Base-by-base conservation (phyloP, 352 stramenopile genomes). In the Elongisporangium anandrum region DNA sequence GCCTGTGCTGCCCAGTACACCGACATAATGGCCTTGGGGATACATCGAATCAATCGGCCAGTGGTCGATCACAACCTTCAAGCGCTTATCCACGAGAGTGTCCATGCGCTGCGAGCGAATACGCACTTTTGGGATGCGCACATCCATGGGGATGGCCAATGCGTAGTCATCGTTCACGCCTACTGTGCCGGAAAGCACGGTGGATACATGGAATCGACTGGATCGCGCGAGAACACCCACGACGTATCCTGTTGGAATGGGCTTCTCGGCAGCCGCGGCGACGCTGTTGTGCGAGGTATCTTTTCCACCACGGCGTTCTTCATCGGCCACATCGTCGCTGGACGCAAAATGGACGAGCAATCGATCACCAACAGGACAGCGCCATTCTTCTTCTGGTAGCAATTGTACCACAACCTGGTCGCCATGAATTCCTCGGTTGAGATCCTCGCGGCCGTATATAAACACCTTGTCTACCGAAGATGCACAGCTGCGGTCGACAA, bases 381-480 rank as follows among this genome's bases (percentile, higher is more conserved):
- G 66, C 93, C 93, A 98, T 29, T 90, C 62, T 9, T 68, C 59
- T 24, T 94, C 69, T 0, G 87, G 73, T 41, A 99, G 73, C 38
- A 99, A 67, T 58, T 97, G 75, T 20, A 99, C 85, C 3, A 90
- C 94, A 13, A 99, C 97, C 12, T 97, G 69, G 77, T 99, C 98
- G 23, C 97, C 97, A 68, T 99, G 97, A 2, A 99, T 78, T 4
- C 96, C 97, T 54, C 98, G 88, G 76, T 99, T 99, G 63, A 98
- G 94, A 60, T 95, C 76, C 53, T 86, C 74, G 22, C 80, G 78
- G 23, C 82, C 85, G 59, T 79, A 87, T 0, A 93, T 66, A 69
- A 91, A 91, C 17, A 95, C 77, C 41, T 77, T 80, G 13, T 87
- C 76, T 20, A 80, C 52, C 19, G 17, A 54, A 39, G 6, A 48